Evolutionary conservation across 164 flowering plant genomes (phyloP), one percentile per base, ranked within the genome.

Genomic region (Protea cynaroides): DNA sequence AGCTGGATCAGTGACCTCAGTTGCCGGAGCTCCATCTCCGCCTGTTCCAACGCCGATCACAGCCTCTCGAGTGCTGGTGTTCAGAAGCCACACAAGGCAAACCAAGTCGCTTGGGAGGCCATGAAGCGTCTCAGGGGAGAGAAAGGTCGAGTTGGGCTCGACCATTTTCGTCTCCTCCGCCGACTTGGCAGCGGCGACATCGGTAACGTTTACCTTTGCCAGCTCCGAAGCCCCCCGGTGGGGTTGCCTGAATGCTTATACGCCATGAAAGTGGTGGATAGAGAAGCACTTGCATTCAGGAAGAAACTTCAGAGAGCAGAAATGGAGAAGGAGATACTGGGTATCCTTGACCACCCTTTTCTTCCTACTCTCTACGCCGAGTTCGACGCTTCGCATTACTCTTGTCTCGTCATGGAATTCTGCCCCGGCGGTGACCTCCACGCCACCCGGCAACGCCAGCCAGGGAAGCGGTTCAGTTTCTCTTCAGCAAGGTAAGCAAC

Each of bases 401-500:
- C 97, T 34, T 90, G 92, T 61, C 62, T 89, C 57, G 88, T 92
- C 58, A 89, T 84, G 92, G 97, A 92, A 86, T 92, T 78, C 55
- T 92, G 97, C 58, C 90, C 94, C n/a, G 92, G 94, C 14, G 97
- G 97, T 0, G 97, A 91, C 72, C 61, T 91, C 66, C 82, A 84
- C 36, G 76, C 88, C 5, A 77, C 84, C 15, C 67, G 90, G 6
- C 90, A 72, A 46, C 81, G 86, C 21, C 96, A 79, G 58, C 89
- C 86, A 5, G 65, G 65, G 7, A 79, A 76, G 67, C 78, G 84
- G 23, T 92, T 92, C 61, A 62, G 62, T 65, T 64, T 89, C 55
- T 82, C 96, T 1, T 79, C 97, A 12, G 82, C 88, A 9, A 92
- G 78, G 96, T 89, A 78, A 72, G 86, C 29, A 10, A 4, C 38